Evolutionary conservation across 179 eudicot species (phyloP).

Genomic region (Beta lomatogona): DNA sequence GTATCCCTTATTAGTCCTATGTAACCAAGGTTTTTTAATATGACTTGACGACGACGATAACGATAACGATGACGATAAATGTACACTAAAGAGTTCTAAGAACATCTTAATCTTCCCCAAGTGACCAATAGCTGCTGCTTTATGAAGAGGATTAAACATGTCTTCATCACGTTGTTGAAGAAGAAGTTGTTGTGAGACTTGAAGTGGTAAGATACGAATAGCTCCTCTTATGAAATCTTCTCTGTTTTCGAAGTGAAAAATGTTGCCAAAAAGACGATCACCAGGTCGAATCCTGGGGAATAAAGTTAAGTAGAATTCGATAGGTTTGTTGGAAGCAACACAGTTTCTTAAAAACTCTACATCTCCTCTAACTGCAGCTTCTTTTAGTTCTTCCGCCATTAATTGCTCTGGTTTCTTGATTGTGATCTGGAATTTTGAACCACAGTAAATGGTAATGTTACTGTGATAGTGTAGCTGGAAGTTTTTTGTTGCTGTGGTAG

Average conservation of each 20-base stretch:
- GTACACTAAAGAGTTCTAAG: not conserved
- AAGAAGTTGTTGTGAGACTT: not conserved
- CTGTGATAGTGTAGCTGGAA: too few relatives aligned
- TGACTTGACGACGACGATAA: too few relatives aligned
- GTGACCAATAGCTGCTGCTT: not conserved
- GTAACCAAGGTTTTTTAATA: not conserved
- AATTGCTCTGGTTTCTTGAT: too few relatives aligned
- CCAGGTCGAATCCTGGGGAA: not conserved
- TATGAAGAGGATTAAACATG: not conserved
- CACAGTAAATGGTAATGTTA: too few relatives aligned
- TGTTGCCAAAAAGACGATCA: not conserved
- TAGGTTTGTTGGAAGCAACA: not conserved
- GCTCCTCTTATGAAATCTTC: not conserved
- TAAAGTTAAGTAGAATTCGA: not conserved
- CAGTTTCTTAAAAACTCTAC: not conserved
- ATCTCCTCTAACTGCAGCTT: not conserved
- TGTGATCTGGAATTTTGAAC: too few relatives aligned
- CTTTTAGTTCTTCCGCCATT: not conserved
- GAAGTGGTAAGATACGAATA: not conserved
- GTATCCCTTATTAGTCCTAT: fast-evolving
- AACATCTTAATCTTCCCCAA: not conserved
- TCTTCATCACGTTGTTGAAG: not conserved
- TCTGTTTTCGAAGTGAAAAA: not conserved
- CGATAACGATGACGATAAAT: not conserved
- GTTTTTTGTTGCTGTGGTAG: too few relatives aligned